Conservation (phyloP, 441 rosid species). For the Pelargonium fulgidum region DNA sequence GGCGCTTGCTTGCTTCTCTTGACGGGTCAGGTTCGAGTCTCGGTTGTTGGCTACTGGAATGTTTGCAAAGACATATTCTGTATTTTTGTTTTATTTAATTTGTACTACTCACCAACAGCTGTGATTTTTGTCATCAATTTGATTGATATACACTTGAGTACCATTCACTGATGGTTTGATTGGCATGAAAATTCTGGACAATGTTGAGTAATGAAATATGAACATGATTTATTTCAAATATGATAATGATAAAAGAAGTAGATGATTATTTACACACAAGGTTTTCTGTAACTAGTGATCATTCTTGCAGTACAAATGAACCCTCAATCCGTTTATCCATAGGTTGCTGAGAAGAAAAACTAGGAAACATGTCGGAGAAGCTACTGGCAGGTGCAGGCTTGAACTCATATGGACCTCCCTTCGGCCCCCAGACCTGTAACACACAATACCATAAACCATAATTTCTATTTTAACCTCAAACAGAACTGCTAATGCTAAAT, state of each 20-base stretch:
- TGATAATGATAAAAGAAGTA: not conserved
- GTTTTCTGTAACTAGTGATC: slow-evolving; percentile 16
- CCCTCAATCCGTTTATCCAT: slow-evolving; percentile 67
- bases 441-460: slow-evolving; percentile 4
- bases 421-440: slow-evolving; percentile 79
- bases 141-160: not conserved
- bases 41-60: no score
- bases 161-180: not conserved
- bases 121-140: not conserved
- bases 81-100: no score
- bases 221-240: no score
- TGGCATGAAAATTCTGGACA: not conserved
- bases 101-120: not conserved
- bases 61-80: not conserved
- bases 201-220: no score
- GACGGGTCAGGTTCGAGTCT: no score
- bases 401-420: slow-evolving; percentile 77
- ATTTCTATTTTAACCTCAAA: slow-evolving; percentile 7
- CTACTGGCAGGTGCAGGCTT: slow-evolving; percentile 69
- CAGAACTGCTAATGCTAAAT: not conserved
- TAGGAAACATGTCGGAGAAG: slow-evolving; percentile 45
- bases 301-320: slow-evolving; percentile 71
- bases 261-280: slow-evolving; percentile 18
- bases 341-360: slow-evolving; percentile 43
- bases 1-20: no score